A percentile compares a stretch with the other conserved stretches of the same genome.
Conservation (phyloP, 495 filamentous ascomycete genomes). For the Penicillium chermesinum region DNA sequence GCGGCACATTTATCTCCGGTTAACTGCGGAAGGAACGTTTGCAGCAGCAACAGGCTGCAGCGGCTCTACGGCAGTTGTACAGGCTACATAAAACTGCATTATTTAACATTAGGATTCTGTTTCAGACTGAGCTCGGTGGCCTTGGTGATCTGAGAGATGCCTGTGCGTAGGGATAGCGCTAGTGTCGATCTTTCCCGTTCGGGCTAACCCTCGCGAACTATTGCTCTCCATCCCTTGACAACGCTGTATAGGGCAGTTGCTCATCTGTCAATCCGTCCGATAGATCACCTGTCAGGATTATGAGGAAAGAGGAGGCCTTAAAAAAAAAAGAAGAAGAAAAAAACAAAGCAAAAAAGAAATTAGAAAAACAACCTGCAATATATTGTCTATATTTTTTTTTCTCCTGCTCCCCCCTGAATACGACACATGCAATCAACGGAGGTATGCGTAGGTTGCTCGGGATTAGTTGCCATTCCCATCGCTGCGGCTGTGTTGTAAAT, state of each 20-base stretch:
- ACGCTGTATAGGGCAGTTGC: not conserved
- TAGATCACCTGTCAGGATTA: not conserved
- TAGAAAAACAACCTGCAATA: too few species aligned
- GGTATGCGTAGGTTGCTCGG: not conserved
- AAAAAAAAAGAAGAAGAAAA: too few species aligned
- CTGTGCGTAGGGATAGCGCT: not conserved
- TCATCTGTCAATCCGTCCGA: not conserved
- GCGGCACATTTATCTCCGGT: not conserved
- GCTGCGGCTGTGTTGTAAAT: not conserved
- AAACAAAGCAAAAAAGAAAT: too few species aligned
- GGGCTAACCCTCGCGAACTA: not conserved
- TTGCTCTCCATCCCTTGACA: not conserved
- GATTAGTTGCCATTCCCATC: not conserved
- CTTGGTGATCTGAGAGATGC: not conserved
- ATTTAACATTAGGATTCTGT: slow-evolving; percentile 8
- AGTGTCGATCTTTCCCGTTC: slow-evolving; percentile 14
- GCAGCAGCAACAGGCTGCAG: slow-evolving; percentile 18
- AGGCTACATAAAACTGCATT: not conserved
- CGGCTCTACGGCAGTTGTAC: slow-evolving; percentile 12
- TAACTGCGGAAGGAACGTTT: slow-evolving; percentile 9
- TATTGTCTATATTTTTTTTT: too few species aligned
- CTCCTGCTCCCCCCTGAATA: too few species aligned
- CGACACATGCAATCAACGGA: not conserved
- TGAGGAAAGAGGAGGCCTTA: not conserved
- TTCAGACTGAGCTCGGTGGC: slow-evolving; percentile 15